Conservation (phyloP, 305 asterid genomes). For the Fraxinus nigra region DNA sequence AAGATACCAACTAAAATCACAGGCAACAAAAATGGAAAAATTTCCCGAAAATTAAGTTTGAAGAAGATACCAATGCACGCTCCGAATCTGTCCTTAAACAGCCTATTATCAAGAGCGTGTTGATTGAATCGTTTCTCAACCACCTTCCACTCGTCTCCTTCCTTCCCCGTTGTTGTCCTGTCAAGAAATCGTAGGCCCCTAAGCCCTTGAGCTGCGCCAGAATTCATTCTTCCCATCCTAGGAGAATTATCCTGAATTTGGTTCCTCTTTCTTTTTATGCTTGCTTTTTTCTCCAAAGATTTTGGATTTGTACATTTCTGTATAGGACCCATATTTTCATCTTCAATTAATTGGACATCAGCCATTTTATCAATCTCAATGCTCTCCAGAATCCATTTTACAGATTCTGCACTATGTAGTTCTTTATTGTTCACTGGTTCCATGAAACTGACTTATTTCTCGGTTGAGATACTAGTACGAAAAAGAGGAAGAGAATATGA, state of each 20-base stretch:
- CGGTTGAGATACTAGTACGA: not conserved
- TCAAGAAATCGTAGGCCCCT: slow-evolving; percentile 76
- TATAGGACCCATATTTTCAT: slow-evolving; percentile 9
- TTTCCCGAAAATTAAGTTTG: not conserved
- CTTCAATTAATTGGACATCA: slow-evolving; percentile 30
- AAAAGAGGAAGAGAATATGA: slow-evolving; percentile 4
- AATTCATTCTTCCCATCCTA: slow-evolving; percentile 44
- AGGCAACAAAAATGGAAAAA: not conserved
- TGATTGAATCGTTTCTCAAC: slow-evolving; percentile 59
- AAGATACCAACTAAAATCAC: not conserved
- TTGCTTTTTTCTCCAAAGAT: slow-evolving; percentile 6
- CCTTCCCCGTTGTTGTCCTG: slow-evolving; percentile 67
- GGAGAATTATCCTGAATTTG: slow-evolving; percentile 14
- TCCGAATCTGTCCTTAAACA: slow-evolving; percentile 76
- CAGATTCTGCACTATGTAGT: slow-evolving; percentile 35
- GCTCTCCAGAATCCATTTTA: slow-evolving; percentile 47
- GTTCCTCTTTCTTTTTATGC: slow-evolving; percentile 31
- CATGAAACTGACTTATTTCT: not conserved
- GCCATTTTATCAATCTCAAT: slow-evolving; percentile 47
- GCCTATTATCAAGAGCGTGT: slow-evolving; percentile 45
- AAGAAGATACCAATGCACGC: slow-evolving; percentile 67
- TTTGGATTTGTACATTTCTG: not conserved
- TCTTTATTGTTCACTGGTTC: slow-evolving; percentile 14
- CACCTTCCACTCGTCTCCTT: slow-evolving; percentile 68
- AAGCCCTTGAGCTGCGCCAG: slow-evolving; percentile 61